Evolutionary conservation across 352 stramenopile genomes (phyloP), one percentile per base, ranked within the genome.

Genomic region (Phytophthora hibernalis): DNA sequence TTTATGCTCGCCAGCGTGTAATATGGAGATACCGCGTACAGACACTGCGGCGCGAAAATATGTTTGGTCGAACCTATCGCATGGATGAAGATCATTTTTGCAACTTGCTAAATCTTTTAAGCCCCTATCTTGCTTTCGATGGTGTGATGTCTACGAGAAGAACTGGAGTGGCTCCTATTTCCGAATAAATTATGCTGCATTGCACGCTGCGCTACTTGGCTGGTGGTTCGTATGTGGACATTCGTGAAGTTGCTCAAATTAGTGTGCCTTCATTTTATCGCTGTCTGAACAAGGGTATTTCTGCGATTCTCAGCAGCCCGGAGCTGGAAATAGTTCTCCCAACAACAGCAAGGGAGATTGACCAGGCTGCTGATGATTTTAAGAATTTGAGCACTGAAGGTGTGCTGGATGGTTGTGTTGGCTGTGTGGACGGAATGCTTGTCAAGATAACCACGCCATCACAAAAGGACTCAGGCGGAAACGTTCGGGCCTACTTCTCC

Each of bases 181-280:
- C 51, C 6, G 33, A 18, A 15, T 33, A 58, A 38, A 15, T 58
- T 20, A 35, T 48, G 3, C 51, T 58, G 2, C 51, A 47, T 37
- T 48, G 51, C 12, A 48, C 37, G 11, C 33, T 58, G 3, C 18
- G 33, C 1, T 58, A 58, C 35, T 4, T 58, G 20, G 51, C 20
- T 37, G 51, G 35, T 13, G 51, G 51, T 2, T 58, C 51, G 12
- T 58, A 58, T 38, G 6, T 58, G 20, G 51, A 58, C 35, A 48
- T 58, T 38, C 21, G 8, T 24, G 35, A 58, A 7, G 33, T 58
- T 15, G 51, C 51, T 10, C 33, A 58, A n/a, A 8, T 58, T 15
- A 58, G 51, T 24, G 35, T 48, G n/a, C 20, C 33, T 18, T 58
- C 51, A 2, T 58, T 58, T 48, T 58, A 58, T 48, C 51, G 51